Base-by-base conservation (phyloP, 2,329 filamentous ascomycete species). In the Fusarium bactridioides region DNA sequence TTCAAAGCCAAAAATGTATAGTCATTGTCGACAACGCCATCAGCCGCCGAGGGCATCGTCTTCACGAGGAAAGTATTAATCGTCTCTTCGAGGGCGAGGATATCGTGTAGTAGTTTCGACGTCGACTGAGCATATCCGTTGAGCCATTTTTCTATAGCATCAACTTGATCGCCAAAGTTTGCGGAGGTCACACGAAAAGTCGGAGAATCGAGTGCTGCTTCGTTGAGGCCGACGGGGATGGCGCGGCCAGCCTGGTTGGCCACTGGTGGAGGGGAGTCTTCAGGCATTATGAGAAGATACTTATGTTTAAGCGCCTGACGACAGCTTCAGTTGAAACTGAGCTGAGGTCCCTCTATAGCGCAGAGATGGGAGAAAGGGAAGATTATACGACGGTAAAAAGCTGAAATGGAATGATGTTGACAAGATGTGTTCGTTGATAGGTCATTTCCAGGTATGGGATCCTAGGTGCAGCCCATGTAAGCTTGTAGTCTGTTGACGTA, bases 161-260 rank as follows among this genome's bases (percentile, higher is more conserved):
- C 96, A 77, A 97, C 90, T 84, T 99, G 95, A 74, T 98, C 96
- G 71, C 90, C 88, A 79, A 97, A 97, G 83, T 98, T 94, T 51
- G 92, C 84, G 45, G 94, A 90, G 27, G 93, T 93, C 51, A 95
- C 94, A 73, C 96, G 94, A 82, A 98, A 98, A 40, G 95, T 97
- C 31, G 96, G 96, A 43, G 95, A 98, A 83, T 99, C 96, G 84
- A 98, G 92, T 25, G 94, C 93, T 56, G 96, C 96, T 88, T 99
- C 96, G 84, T 95, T 96, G 76, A 98, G 88, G 69, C 91, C 91
- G 40, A 98, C 95, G 48, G 96, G 94, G 64, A 90, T 86, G 70
- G 72, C 70, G 68, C 70, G 72, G 74, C 66, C 74, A 57, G 75
- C 62, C 41, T 74, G 66, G 70, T 64, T 67, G 47, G 73, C 61